phyloP scores from a whole-genome alignment of 331 rosid genomes.

The Acacia concinna region DNA sequence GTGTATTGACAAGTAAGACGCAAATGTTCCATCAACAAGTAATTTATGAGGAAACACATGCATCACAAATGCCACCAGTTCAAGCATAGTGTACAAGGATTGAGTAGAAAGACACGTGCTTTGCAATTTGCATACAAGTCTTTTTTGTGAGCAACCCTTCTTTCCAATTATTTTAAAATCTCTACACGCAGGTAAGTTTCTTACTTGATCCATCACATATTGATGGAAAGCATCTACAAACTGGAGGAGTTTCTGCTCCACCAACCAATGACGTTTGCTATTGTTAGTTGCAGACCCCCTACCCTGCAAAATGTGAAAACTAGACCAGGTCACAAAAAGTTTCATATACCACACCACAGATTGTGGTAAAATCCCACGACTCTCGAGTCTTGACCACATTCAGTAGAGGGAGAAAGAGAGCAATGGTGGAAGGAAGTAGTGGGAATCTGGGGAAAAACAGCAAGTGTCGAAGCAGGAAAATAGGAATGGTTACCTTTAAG shows the following conservation, averaged over 20 bases:
- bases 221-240: conserved; percentile 98
- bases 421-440: not conserved
- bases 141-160: conserved; percentile 12
- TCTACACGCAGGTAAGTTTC: conserved; percentile 23
- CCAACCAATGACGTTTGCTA: conserved; percentile 82
- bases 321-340: conserved; percentile 1
- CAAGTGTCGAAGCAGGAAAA: not conserved
- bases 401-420: not conserved
- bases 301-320: conserved; percentile 59
- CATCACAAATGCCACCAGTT: not conserved
- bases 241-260: conserved; percentile 98
- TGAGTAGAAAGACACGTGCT: not conserved
- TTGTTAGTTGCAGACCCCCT: conserved; percentile 55
- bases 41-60: not conserved
- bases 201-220: conserved; percentile 96
- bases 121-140: conserved; percentile 22
- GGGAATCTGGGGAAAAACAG: not conserved
- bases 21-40: conserved; percentile 17
- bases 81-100: not conserved
- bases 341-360: conserved; percentile 11
- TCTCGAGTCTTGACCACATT: not conserved
- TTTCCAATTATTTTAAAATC: conserved; percentile 19
- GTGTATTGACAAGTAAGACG: conserved; percentile 36
- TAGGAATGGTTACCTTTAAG: not conserved
- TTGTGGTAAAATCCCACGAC: not conserved